Conservation (phyloP, 257 asterid genomes). For the Solanum tarijense region DNA sequence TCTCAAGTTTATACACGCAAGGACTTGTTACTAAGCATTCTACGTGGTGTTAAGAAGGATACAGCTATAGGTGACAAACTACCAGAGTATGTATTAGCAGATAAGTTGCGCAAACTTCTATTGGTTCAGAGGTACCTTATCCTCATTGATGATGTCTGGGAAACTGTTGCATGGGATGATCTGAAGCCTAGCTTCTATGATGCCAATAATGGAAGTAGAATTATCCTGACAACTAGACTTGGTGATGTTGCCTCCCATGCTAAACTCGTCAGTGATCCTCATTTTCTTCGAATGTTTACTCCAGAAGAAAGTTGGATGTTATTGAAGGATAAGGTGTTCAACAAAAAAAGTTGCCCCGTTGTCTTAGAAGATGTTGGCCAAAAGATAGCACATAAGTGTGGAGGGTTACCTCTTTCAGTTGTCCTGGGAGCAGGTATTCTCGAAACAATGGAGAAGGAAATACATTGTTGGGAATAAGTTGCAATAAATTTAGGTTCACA, state of each 20-base stretch:
- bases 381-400: not conserved
- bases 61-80: not conserved
- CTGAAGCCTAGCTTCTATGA: not conserved
- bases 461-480: not conserved
- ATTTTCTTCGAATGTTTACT: not conserved
- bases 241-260: not conserved
- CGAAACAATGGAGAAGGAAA: not conserved
- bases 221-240: constrained; percentile 21
- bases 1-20: constrained; percentile 7
- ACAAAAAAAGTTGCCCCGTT: not conserved
- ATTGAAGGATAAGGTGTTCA: not conserved
- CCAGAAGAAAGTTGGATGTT: not conserved
- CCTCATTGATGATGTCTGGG: constrained; percentile 38
- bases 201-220: constrained; percentile 14
- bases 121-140: constrained; percentile 12
- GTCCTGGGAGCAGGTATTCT: not conserved
- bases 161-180: constrained; percentile 9
- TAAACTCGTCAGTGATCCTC: not conserved
- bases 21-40: constrained; percentile 7
- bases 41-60: not conserved
- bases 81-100: not conserved
- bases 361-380: not conserved
- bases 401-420: constrained; percentile 3
- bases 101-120: constrained; percentile 1
- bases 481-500: not conserved